Base-by-base conservation (phyloP, 2,329 filamentous ascomycete species). In the Cordyceps militaris region DNA sequence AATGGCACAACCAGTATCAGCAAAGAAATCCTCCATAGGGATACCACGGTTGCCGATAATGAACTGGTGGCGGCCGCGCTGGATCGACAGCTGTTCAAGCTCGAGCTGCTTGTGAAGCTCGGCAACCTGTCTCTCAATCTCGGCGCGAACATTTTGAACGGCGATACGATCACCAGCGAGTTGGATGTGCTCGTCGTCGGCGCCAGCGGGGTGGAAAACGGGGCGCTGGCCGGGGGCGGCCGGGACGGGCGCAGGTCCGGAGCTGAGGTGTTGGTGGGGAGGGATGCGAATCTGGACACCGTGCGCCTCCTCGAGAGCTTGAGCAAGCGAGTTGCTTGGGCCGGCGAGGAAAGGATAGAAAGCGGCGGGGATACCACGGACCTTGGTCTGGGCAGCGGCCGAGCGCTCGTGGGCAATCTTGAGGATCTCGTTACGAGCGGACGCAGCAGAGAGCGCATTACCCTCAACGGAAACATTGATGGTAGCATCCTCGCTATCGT, bases 271-370 rank as follows among this genome's bases (percentile, higher is more conserved):
- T 70, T 90, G 84, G 71, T 95, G 89, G 53, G 88, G 81, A 44
- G 94, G 94, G 48, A 99, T 86, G 58, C 89, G 84, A 62, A 99
- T 80, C 69, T 89, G 87, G 36, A 96, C 79, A 61, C 90, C 89
- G 61, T 87, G 87, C 61, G 82, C 82, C 70, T 93, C 87, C 71
- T 93, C 88, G 54, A 96, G 78, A 38, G 81, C 80, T 62, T 83
- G 79, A 57, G 90, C 74, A 52, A 84, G 76, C 48, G 81, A 77
- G 69, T 91, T 89, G 69, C 88, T 82, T 10, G 87, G 84, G 50
- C 91, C 91, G 24, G 91, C 87, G 71, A 99, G 87, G 77, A 99
- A 99, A 54, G 93, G 93, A 74, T 94, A 99, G 73, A 94, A 95
- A 70, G 96, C 91, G 26, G 91, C 83, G 8, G 94, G 92, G 60